phyloP scores from a whole-genome alignment of 2,329 filamentous ascomycete species.

The Calonectria crousiana region DNA sequence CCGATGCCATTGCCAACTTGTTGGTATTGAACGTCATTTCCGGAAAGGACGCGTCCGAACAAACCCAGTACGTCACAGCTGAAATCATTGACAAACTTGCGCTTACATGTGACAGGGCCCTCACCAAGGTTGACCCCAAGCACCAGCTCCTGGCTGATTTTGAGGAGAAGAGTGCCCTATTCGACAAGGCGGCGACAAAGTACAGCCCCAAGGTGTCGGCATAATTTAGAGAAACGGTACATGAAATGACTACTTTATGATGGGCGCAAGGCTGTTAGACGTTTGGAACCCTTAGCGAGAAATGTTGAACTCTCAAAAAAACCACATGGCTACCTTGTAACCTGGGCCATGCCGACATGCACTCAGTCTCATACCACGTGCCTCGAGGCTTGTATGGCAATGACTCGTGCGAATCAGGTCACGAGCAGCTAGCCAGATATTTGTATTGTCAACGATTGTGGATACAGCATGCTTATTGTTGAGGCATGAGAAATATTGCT shows the following conservation, averaged over 20 bases:
- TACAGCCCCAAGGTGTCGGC: conserved; percentile 85
- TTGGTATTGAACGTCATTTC: conserved; percentile 83
- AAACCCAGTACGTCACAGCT: conserved; percentile 68
- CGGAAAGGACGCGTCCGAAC: conserved; percentile 77
- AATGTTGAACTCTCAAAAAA: conserved; percentile 33
- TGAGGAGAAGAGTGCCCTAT: conserved; percentile 86
- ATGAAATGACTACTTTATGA: conserved; percentile 47
- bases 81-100: neutral
- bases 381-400: neutral
- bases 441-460: neutral
- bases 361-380: neutral
- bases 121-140: conserved; percentile 70
- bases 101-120: conserved; percentile 57
- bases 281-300: conserved; percentile 37
- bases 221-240: conserved; percentile 37
- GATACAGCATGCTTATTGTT: neutral
- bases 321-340: conserved; percentile 20
- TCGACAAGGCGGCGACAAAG: conserved; percentile 87
- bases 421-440: neutral
- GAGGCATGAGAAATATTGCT: neutral
- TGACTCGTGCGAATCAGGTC: neutral
- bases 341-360: neutral
- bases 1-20: conserved; percentile 84
- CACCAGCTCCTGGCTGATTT: conserved; percentile 82
- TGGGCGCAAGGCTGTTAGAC: conserved; percentile 45